Conservation (phyloP, 1,284 basidiomycete genomes). For the Spongiforma sp. region DNA sequence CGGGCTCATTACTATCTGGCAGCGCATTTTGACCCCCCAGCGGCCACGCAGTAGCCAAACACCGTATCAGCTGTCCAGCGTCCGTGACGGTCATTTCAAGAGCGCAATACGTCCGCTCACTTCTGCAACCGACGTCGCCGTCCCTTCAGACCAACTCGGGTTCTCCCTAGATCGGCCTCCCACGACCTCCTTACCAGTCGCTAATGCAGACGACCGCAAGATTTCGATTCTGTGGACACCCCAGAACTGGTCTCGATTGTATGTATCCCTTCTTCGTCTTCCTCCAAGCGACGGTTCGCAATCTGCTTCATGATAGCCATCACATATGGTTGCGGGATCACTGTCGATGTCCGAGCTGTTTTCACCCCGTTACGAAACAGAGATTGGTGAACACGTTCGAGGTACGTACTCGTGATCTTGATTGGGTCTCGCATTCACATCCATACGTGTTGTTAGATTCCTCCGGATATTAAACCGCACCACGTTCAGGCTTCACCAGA, state of each 20-base stretch:
- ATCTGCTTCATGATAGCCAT: slow-evolving; percentile 52
- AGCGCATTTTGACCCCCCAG: too few species aligned
- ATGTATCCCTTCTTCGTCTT: slow-evolving; percentile 32
- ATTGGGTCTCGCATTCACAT: slow-evolving; percentile 3
- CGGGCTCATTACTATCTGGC: too few species aligned
- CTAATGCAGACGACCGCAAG: slow-evolving; percentile 59
- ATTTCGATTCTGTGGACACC: slow-evolving; percentile 74
- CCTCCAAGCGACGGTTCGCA: slow-evolving; percentile 3
- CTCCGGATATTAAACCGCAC: slow-evolving; percentile 70
- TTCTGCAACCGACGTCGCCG: not conserved
- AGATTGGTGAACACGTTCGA: slow-evolving; percentile 86
- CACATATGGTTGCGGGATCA: slow-evolving; percentile 83
- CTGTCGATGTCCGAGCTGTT: slow-evolving; percentile 89
- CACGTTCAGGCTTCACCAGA: slow-evolving; percentile 63
- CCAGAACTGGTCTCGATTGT: slow-evolving; percentile 74
- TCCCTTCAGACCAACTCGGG: slow-evolving; percentile 36
- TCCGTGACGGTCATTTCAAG: not conserved
- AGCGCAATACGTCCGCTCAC: slow-evolving; percentile 10
- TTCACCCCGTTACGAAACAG: slow-evolving; percentile 91
- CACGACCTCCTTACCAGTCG: slow-evolving; percentile 54
- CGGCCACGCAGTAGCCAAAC: too few species aligned
- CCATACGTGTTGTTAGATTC: slow-evolving; percentile 59
- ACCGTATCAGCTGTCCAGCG: too few species aligned
- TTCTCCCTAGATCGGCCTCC: slow-evolving; percentile 21
- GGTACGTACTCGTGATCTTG: slow-evolving; percentile 44